These are phyloP conservation scores for Ascomycota sp. DNA, from an alignment of 2,329 filamentous ascomycete species.

Conservation along the genomic window DNA sequence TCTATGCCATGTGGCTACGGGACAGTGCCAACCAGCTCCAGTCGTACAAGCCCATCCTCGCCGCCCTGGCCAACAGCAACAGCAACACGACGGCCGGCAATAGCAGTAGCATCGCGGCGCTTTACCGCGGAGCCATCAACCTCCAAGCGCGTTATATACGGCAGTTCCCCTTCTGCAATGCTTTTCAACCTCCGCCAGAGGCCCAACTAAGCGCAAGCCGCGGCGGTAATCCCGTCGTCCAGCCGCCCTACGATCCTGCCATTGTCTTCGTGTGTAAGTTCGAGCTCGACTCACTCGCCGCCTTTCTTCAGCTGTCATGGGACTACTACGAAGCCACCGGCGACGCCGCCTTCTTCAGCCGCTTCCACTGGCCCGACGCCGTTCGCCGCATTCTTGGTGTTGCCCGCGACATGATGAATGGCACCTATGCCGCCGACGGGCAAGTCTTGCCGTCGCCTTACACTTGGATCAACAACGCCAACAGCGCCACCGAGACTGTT, in stretches of 20 bases:
- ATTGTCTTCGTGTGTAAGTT: constrained; percentile 91
- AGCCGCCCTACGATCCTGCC: constrained; percentile 40
- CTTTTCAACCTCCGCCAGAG: constrained; percentile 71
- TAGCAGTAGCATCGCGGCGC: constrained; percentile 27
- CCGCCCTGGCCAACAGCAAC: constrained; percentile 21
- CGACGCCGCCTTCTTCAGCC: constrained; percentile 52
- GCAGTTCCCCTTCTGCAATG: constrained; percentile 66
- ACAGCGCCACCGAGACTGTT: constrained; percentile 58
- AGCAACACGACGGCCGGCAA: no score
- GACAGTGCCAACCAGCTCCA: constrained; percentile 69
- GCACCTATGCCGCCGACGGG: constrained; percentile 46
- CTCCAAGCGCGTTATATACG: constrained; percentile 50
- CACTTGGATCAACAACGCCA: constrained; percentile 53
- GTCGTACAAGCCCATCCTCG: constrained; percentile 45
- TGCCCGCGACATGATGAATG: constrained; percentile 44
- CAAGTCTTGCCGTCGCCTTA: constrained; percentile 38
- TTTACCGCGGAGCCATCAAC: constrained; percentile 57
- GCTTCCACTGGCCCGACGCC: constrained; percentile 48
- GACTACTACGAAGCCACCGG: constrained; percentile 56
- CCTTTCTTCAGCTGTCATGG: constrained; percentile 62
- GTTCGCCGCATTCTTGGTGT: constrained; percentile 46
- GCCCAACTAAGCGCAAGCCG: constrained; percentile 16
- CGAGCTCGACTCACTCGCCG: constrained; percentile 73
- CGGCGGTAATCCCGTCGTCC: constrained; percentile 19
- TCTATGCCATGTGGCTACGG: constrained; percentile 81